phyloP scores from a whole-genome alignment of 768 basidiomycete genomes.

The Lactarius quietus region DNA sequence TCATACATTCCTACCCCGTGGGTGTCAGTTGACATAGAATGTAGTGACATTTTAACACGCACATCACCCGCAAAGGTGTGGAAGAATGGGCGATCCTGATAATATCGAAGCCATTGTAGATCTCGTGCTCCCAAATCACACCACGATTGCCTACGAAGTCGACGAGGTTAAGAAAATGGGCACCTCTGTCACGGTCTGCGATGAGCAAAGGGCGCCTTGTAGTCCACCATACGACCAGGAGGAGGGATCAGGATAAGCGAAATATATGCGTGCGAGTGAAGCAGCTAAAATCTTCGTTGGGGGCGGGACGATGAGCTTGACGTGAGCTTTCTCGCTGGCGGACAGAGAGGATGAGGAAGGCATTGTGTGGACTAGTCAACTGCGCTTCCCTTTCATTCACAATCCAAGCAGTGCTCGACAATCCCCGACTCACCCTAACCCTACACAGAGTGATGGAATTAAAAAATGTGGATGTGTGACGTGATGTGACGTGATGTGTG shows the following conservation, averaged over 20 bases:
- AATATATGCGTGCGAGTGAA: conserved; percentile 86
- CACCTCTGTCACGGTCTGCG: conserved; percentile 53
- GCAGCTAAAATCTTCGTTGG: conserved; percentile 71
- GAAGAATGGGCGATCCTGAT: conserved; percentile 84
- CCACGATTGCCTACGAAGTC: conserved; percentile 83
- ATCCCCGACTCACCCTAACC: background rate
- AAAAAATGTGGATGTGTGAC: background rate
- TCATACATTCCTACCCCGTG: conserved; percentile 69
- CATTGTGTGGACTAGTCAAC: conserved; percentile 41
- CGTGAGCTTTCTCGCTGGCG: conserved; percentile 70
- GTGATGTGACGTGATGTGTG: conserved; percentile 2
- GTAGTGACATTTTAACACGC: conserved; percentile 36
- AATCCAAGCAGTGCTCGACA: background rate
- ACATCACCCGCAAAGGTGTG: conserved; percentile 93
- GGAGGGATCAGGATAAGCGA: conserved; percentile 70
- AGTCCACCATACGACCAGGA: conserved; percentile 87
- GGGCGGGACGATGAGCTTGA: conserved; percentile 59
- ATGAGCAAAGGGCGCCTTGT: conserved; percentile 82
- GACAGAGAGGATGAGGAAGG: conserved; percentile 68
- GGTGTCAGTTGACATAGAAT: background rate
- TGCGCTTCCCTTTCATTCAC: background rate
- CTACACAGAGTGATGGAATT: background rate
- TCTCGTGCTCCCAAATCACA: conserved; percentile 89
- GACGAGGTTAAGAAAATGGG: conserved; percentile 70
- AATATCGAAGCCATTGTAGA: conserved; percentile 81